Evolutionary conservation across 2,329 filamentous ascomycete genomes (phyloP), one percentile per base, ranked within the genome.

Genomic region (Rhynchosporium graminicola): DNA sequence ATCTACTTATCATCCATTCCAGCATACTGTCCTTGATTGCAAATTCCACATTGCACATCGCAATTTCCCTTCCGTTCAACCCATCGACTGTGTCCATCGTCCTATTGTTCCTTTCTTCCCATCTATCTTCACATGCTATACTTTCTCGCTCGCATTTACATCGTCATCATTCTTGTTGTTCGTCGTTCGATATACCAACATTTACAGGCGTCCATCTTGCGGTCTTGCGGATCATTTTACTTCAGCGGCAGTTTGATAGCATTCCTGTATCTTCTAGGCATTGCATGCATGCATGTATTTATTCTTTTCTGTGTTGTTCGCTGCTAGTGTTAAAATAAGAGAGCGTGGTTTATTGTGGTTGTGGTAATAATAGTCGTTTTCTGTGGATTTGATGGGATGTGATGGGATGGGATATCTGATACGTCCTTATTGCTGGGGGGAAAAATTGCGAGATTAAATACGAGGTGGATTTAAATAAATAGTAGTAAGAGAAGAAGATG

Each of bases 121-220:
- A 43, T 28, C 7, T 56, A 43, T 56, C 12, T 43, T 46, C 10
- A 4, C 15, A 20, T 8, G 12, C 13, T 52, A 54, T 38, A 20
- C 33, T n/a, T 54, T 47, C 15, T 59, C 48, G 9, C 42, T 7
- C 36, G 10, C 47, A 51, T 52, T 12, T 36, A 10, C 33, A 50
- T 55, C 26, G 7, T 42, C n/a, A 55, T 29, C n/a, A 1, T 46
- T 46, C 5, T 55, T 61, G 28, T 28, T 59, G 52, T 45, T 57
- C 20, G 26, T 40, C 47, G 62, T 50, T 60, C 63, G 67, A 69
- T 69, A 69, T 69, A 67, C 65, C 67, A 67, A 69, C 65, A 69
- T 67, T 69, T 66, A 60, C 63, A 51, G 65, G 65, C 61, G 67
- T 64, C 63, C 33, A 33, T 33, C 4, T 45, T 8, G 20, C 20